Evolutionary conservation across 2,329 filamentous ascomycete genomes (phyloP).

Genomic region (Lasiodiplodia citricola): DNA sequence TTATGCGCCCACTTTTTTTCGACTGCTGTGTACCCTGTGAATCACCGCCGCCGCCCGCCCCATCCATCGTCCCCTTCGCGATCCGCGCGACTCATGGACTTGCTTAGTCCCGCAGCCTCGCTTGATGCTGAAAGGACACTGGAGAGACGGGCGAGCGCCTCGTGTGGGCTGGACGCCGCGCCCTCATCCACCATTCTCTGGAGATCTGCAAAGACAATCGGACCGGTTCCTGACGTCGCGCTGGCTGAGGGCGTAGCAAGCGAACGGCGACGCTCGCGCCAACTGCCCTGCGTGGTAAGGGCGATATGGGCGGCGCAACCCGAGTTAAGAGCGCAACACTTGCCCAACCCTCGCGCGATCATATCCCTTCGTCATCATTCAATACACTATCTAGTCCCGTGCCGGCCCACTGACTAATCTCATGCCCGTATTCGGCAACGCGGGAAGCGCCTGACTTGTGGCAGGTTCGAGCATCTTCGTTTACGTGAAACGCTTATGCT

Average conservation of each 20-base stretch:
- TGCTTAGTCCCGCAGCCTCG: background rate
- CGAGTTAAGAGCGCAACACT: background rate
- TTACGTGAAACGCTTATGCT: conserved; percentile 13
- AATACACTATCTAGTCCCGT: background rate
- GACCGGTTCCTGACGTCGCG: background rate
- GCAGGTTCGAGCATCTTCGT: background rate
- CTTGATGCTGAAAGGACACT: background rate
- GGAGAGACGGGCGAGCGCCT: too few species aligned
- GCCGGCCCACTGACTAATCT: background rate
- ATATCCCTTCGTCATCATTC: background rate
- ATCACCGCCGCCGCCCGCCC: background rate
- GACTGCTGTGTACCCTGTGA: background rate
- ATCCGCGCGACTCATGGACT: background rate
- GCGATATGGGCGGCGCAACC: background rate
- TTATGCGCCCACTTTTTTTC: background rate
- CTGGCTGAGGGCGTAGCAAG: background rate
- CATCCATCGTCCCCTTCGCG: background rate
- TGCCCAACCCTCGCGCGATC: background rate
- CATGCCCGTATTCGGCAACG: background rate
- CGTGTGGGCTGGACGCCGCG: background rate
- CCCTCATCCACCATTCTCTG: background rate
- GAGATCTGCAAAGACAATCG: background rate
- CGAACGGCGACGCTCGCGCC: background rate
- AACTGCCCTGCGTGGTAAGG: conserved; percentile 10
- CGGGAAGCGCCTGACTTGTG: background rate